These are phyloP conservation scores for Tremella fuciformis DNA, from an alignment of 768 basidiomycete species.

Conservation along the genomic window DNA sequence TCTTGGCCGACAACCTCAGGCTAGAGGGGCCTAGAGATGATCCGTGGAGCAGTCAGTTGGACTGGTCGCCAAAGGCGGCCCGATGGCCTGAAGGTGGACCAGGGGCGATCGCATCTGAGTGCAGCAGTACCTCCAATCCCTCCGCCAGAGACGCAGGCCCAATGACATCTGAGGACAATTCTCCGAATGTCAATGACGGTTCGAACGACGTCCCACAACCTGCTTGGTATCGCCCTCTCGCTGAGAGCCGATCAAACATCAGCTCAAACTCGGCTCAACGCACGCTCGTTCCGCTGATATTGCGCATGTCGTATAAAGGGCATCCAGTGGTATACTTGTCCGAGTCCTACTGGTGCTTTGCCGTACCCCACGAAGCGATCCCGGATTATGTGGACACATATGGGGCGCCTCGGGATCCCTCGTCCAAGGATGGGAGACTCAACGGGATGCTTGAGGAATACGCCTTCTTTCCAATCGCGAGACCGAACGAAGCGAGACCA, in stretches of 20 bases:
- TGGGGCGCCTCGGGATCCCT: conserved; percentile 33
- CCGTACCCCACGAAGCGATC: conserved; percentile 30
- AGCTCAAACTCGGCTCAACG: conserved; percentile 46
- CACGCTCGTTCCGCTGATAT: conserved; percentile 65
- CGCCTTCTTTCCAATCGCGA: conserved; percentile 33
- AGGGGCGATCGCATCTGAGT: neutral
- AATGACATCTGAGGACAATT: too few species aligned
- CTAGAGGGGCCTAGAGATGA: conserved; percentile 60
- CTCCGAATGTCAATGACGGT: too few species aligned
- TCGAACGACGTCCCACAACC: conserved; percentile 1
- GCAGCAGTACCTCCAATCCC: too few species aligned
- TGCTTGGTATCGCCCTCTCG: conserved; percentile 19
- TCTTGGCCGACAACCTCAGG: conserved; percentile 64
- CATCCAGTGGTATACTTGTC: conserved; percentile 61
- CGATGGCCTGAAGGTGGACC: conserved; percentile 39
- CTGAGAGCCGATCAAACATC: conserved; percentile 15
- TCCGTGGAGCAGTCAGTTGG: conserved; percentile 83
- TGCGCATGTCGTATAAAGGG: conserved; percentile 63
- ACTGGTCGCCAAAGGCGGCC: conserved; percentile 81
- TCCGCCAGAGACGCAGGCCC: too few species aligned
- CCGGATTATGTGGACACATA: conserved; percentile 20
- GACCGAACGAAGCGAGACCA: conserved; percentile 17
- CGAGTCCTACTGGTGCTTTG: conserved; percentile 63
- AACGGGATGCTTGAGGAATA: conserved; percentile 14
- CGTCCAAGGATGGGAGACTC: conserved; percentile 26